Evolutionary conservation across 2,329 filamentous ascomycete species (phyloP), one percentile per base, ranked within the genome.

Genomic region (Talaromyces sp.): DNA sequence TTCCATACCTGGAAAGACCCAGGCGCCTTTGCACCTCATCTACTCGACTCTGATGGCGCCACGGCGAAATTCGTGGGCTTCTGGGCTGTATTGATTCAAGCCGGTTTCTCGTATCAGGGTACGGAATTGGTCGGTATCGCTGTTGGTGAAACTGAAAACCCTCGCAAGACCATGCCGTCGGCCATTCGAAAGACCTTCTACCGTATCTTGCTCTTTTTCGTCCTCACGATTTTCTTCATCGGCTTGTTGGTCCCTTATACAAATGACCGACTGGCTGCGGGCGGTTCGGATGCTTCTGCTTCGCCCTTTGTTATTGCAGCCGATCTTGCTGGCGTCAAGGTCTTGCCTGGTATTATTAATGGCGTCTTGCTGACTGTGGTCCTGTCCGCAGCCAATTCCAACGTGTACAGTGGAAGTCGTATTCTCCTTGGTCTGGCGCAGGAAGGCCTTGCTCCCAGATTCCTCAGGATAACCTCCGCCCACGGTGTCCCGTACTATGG

Each of bases 321-420:
- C 57, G 64, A 74, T 55, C 73, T 73, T 21, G 87, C 86, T 31
- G 86, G 86, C 39, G 84, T 89, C 59, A 75, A 76, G 6, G 80
- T 83, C 3, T 81, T 90, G 4, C 82, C 84, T 5, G 77, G 83
- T 64, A 85, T 92, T 67, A 85, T 93, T 78, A 93, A 93, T 71
- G 88, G 84, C 13, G 85, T 91, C 9, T 82, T 93, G 11, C 78
- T 93, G 22, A 89, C 88, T 0, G 89, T 88, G 2, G 89, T 91
- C 6, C 83, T 91, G 63, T 89, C 88, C 0, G 89, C 89, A 6
- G 89, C 87, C 62, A 90, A 89, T 74, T 88, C 87, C 17, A 89
- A 89, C 73, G 81, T 91, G 59, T 90, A 89, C 75, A 88, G 86
- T 37, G 85, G 84, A 61, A 86, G 83, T 57, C 85, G 87, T 28